A percentile compares a stretch with the other conserved stretches of the same genome.
These are phyloP conservation scores for Psilocybe cyanescens DNA, from an alignment of 768 basidiomycete species.

Conservation along the genomic window DNA sequence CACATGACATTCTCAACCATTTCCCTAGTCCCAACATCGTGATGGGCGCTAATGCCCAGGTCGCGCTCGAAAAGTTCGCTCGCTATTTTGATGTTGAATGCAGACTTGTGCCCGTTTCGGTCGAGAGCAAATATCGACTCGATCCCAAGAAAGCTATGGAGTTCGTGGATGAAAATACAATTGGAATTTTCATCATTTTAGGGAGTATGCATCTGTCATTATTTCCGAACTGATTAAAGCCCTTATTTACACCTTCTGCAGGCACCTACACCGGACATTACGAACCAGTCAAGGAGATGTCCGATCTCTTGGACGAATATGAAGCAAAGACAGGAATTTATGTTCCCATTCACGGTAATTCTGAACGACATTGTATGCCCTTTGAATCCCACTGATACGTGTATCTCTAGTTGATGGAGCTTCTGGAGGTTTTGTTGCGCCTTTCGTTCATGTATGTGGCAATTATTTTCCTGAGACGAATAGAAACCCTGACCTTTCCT, in stretches of 20 bases:
- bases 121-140: conserved; percentile 57
- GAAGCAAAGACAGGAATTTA: conserved; percentile 60
- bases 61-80: conserved; percentile 74
- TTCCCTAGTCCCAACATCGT: conserved; percentile 58
- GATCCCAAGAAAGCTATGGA: conserved; percentile 67
- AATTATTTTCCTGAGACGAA: background rate
- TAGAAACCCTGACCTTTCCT: conserved; percentile 25
- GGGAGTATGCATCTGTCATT: conserved; percentile 33
- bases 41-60: conserved; percentile 76
- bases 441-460: conserved; percentile 50
- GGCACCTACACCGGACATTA: conserved; percentile 69
- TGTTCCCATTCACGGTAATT: conserved; percentile 74
- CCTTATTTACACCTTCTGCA: conserved; percentile 28
- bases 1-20: background rate
- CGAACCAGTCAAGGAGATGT: conserved; percentile 87
- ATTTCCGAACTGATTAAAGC: conserved; percentile 21
- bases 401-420: conserved; percentile 58
- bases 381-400: conserved; percentile 37
- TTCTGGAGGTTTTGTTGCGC: conserved; percentile 70
- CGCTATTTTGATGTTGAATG: conserved; percentile 74
- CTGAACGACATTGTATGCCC: conserved; percentile 31
- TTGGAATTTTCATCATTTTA: conserved; percentile 64
- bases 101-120: conserved; percentile 53
- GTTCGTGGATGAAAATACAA: conserved; percentile 74
- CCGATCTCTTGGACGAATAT: conserved; percentile 69